Conservation (phyloP, 495 filamentous ascomycete genomes). For the Penicillium robsamsonii region DNA sequence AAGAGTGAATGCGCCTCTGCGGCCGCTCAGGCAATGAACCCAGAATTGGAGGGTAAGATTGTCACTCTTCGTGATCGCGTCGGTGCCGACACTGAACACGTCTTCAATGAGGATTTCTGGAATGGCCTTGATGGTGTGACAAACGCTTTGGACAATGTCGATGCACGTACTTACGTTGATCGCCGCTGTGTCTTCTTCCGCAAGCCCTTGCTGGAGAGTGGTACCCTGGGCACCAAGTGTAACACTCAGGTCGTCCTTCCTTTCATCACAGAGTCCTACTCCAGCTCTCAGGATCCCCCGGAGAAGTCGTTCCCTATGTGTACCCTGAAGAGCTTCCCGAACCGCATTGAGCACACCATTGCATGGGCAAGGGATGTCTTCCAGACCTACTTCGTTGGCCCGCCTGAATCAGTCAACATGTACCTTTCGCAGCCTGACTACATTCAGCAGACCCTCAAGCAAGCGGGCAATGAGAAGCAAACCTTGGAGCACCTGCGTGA, state of each 20-base stretch:
- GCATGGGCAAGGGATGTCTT: conserved; percentile 97
- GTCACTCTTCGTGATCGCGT: conserved; percentile 84
- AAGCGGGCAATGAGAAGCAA: conserved; percentile 93
- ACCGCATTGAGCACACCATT: conserved; percentile 98
- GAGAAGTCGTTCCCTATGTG: conserved; percentile 99
- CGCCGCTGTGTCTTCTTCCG: conserved; percentile 98
- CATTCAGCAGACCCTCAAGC: conserved; percentile 83
- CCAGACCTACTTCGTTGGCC: conserved; percentile 88
- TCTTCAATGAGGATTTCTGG: conserved; percentile 98
- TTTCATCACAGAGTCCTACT: conserved; percentile 91
- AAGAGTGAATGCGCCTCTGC: conserved; percentile 95
- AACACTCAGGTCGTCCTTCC: conserved; percentile 96
- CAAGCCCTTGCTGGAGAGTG: conserved; percentile 93
- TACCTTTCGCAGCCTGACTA: conserved; percentile 93
- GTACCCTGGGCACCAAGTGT: conserved; percentile 96
- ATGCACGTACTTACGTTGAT: conserved; percentile 96
- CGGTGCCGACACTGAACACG: conserved; percentile 84
- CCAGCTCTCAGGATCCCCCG: conserved; percentile 95
- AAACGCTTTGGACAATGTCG: conserved; percentile 96
- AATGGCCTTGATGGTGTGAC: conserved; percentile 84
- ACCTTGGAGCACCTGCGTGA: conserved; percentile 88
- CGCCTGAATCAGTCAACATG: conserved; percentile 90
- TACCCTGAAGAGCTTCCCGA: conserved; percentile 95
- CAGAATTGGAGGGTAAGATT: conserved; percentile 83
- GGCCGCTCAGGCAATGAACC: conserved; percentile 92